Evolutionary conservation across 805 yeast species (phyloP).

Genomic region (Hanseniaspora mollemarum): DNA sequence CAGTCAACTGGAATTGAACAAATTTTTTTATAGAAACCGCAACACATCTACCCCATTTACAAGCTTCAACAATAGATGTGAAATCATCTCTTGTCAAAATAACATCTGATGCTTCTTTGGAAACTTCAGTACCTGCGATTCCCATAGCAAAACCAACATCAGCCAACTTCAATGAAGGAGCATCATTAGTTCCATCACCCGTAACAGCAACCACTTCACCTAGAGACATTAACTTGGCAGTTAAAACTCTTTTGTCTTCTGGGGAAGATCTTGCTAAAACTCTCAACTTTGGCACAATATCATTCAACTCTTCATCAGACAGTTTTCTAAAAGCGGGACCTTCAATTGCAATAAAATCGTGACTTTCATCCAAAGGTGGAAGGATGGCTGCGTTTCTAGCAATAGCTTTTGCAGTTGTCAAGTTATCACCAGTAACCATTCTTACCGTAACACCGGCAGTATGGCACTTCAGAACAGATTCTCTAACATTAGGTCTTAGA

Average conservation of each 20-base stretch:
- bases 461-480: constrained; percentile 76
- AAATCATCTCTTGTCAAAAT: constrained; percentile 91
- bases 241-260: constrained; percentile 82
- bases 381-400: constrained; percentile 74
- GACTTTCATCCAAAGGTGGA: constrained; percentile 32
- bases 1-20: constrained; percentile 92
- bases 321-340: constrained; percentile 81
- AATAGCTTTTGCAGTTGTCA: constrained; percentile 83
- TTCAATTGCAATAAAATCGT: constrained; percentile 63
- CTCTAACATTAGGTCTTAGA: constrained; percentile 75
- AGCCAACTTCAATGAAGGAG: constrained; percentile 91
- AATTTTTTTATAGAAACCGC: constrained; percentile 88
- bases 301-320: constrained; percentile 41
- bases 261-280: constrained; percentile 94
- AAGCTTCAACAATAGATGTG: constrained; percentile 86
- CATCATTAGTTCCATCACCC: constrained; percentile 99
- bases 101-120: constrained; percentile 92
- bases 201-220: constrained; percentile 98
- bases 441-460: constrained; percentile 88
- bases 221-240: constrained; percentile 59
- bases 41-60: constrained; percentile 97
- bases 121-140: constrained; percentile 95
- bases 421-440: constrained; percentile 97
- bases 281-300: constrained; percentile 58
- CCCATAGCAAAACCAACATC: constrained; percentile 99